Evolutionary conservation across 2,329 filamentous ascomycete species (phyloP).

Genomic region (Bisporella sp.): DNA sequence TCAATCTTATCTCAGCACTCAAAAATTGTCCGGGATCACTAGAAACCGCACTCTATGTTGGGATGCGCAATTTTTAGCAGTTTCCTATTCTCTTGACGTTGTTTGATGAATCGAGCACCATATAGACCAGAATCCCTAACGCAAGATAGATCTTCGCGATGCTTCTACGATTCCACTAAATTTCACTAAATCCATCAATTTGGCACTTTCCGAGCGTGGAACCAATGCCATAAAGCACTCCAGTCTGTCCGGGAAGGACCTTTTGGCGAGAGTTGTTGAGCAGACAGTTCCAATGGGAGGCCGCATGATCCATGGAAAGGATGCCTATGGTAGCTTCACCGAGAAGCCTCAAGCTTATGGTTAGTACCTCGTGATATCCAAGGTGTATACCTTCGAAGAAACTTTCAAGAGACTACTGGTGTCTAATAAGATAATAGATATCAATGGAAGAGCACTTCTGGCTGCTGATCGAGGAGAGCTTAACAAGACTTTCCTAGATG

Average conservation of each 20-base stretch:
- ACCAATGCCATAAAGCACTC: constrained; percentile 79
- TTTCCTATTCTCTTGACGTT: no score
- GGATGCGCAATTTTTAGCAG: no score
- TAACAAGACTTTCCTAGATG: constrained; percentile 78
- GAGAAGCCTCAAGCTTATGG: constrained; percentile 80
- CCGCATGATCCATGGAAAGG: constrained; percentile 85
- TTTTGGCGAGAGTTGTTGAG: constrained; percentile 67
- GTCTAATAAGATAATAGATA: constrained; percentile 37
- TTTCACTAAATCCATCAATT: constrained; percentile 97
- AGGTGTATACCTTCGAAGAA: no score
- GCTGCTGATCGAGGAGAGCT: constrained; percentile 79
- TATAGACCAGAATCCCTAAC: no score
- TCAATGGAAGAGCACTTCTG: constrained; percentile 73
- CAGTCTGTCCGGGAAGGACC: constrained; percentile 48
- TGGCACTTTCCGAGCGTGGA: constrained; percentile 88
- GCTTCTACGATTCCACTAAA: constrained; percentile 79
- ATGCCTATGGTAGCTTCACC: constrained; percentile 57
- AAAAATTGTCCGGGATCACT: no score
- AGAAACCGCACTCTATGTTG: no score
- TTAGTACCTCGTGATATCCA: background rate
- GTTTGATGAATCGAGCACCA: no score
- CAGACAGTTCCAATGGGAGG: constrained; percentile 90
- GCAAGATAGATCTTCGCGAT: constrained; percentile 69
- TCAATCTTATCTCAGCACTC: no score
- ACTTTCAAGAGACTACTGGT: background rate